Evolutionary conservation across 305 asterid species (phyloP).

Genomic region (Solanum hybrid): DNA sequence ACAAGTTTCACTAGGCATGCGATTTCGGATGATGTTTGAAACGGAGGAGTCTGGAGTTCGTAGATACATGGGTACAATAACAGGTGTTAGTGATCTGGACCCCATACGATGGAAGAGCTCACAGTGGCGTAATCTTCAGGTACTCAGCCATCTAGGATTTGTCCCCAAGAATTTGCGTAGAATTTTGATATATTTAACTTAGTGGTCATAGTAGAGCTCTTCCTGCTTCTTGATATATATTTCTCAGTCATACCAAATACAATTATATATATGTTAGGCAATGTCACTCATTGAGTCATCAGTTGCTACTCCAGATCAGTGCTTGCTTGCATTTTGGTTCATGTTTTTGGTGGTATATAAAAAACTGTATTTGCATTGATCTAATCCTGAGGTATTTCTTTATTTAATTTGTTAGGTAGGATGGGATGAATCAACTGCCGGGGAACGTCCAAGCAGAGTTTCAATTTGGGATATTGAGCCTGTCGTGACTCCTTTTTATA

Average conservation of each 20-base stretch:
- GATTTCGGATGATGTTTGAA: slow-evolving; percentile 96
- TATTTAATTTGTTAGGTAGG: slow-evolving; percentile 51
- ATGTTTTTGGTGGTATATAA: background rate
- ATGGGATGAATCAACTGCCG: slow-evolving; percentile 98
- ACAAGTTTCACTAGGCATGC: slow-evolving; percentile 76
- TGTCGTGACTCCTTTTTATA: slow-evolving; percentile 80
- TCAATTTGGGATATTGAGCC: slow-evolving; percentile 94
- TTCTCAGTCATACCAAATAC: background rate
- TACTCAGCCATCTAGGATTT: slow-evolving; percentile 11
- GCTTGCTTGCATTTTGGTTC: background rate
- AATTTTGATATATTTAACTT: background rate
- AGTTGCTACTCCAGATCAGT: background rate
- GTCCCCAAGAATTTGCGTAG: background rate
- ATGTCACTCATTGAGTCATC: background rate
- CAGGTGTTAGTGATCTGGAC: slow-evolving; percentile 76
- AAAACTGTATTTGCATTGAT: background rate
- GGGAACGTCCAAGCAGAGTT: slow-evolving; percentile 86
- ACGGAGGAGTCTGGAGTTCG: slow-evolving; percentile 91
- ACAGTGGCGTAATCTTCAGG: slow-evolving; percentile 99
- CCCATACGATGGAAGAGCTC: slow-evolving; percentile 83
- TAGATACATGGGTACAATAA: slow-evolving; percentile 93
- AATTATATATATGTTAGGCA: background rate
- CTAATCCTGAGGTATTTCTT: background rate
- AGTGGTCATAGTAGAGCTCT: background rate
- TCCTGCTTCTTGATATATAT: background rate